Conservation (phyloP, 345 rosid species). For the Turnera subulata region DNA sequence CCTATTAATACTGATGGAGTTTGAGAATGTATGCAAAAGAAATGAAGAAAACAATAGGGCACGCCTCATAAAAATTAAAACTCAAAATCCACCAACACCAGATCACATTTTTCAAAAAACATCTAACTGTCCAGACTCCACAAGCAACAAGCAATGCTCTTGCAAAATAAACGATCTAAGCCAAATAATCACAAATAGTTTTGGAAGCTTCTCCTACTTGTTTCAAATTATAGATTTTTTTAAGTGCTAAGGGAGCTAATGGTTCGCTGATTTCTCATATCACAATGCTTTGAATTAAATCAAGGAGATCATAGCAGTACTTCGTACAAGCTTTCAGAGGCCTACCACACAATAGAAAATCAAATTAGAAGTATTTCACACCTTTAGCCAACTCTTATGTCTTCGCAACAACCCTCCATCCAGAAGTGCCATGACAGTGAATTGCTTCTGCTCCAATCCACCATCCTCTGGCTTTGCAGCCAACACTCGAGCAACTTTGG, state of each 20-base stretch:
- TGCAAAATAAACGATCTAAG: too few relatives aligned
- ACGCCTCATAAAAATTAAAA: too few relatives aligned
- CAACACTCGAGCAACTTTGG: slow-evolving; percentile 74
- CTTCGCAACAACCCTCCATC: slow-evolving; percentile 84
- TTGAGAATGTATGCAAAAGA: not conserved
- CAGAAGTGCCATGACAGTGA: slow-evolving; percentile 79
- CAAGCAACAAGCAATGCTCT: too few relatives aligned
- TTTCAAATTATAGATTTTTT: too few relatives aligned
- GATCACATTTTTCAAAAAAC: too few relatives aligned
- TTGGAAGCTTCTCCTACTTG: too few relatives aligned
- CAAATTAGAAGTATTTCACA: slow-evolving; percentile 8
- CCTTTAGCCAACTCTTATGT: slow-evolving; percentile 94
- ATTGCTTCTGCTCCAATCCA: slow-evolving; percentile 45
- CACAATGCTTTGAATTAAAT: too few relatives aligned
- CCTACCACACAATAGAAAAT: not conserved
- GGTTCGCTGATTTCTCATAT: not conserved
- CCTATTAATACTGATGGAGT: not conserved
- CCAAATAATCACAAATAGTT: too few relatives aligned
- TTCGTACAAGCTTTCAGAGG: not conserved
- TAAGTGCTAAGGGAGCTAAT: too few relatives aligned
- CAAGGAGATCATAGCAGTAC: not conserved
- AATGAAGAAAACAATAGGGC: too few relatives aligned
- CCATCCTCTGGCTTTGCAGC: slow-evolving; percentile 54
- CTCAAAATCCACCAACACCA: too few relatives aligned
- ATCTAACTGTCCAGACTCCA: too few relatives aligned